phyloP scores from a whole-genome alignment of 2,329 filamentous ascomycete species.

The Xylariaceae sp. region DNA sequence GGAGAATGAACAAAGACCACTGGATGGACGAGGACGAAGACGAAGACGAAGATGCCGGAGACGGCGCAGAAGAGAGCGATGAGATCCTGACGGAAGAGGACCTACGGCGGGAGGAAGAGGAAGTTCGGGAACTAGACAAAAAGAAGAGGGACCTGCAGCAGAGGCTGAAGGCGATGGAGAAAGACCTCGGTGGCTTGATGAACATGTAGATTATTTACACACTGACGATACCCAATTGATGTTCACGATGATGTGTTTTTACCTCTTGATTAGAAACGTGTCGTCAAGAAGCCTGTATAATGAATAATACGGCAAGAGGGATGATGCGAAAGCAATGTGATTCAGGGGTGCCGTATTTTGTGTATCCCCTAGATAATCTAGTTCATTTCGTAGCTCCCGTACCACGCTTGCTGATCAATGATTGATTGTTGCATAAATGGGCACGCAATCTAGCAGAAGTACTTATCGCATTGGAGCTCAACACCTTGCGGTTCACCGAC shows the following conservation, averaged over 20 bases:
- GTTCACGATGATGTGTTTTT: not conserved
- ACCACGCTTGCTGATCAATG: too few relatives aligned
- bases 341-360: too few relatives aligned
- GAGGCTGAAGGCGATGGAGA: constrained; percentile 56
- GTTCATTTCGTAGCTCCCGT: too few relatives aligned
- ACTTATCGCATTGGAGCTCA: too few relatives aligned
- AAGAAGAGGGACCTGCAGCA: constrained; percentile 60
- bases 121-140: constrained; percentile 57
- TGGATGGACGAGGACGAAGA: constrained; percentile 59
- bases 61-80: constrained; percentile 43
- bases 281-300: not conserved
- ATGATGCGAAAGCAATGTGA: too few relatives aligned
- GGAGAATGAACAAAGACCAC: constrained; percentile 69
- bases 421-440: too few relatives aligned
- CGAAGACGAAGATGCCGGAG: constrained; percentile 42
- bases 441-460: too few relatives aligned
- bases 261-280: not conserved
- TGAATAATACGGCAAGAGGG: too few relatives aligned
- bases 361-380: too few relatives aligned
- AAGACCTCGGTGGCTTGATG: constrained; percentile 57
- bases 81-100: constrained; percentile 68
- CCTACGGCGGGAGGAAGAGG: constrained; percentile 69
- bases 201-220: constrained; percentile 46
- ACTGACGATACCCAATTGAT: not conserved
- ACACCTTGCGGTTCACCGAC: too few relatives aligned